Conservation (phyloP, 352 stramenopile species). For the Phytophthora constricta region DNA sequence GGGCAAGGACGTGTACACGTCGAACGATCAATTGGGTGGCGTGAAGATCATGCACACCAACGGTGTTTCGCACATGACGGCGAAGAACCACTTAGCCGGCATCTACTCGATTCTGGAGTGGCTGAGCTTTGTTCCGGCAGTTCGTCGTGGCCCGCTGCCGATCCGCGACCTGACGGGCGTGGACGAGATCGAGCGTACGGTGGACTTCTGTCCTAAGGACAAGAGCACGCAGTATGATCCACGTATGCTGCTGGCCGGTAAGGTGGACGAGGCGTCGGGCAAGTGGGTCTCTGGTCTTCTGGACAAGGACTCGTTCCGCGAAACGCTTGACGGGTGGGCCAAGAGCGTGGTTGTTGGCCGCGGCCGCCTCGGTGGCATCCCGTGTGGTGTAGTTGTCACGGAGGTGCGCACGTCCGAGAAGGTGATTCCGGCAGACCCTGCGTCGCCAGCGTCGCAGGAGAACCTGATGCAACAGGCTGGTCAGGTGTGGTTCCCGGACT, state of each 20-base stretch:
- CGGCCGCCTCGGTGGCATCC: constrained; percentile 97
- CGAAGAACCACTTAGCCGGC: constrained; percentile 97
- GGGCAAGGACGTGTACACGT: constrained; percentile 99
- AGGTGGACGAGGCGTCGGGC: constrained; percentile 75
- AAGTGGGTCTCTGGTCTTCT: constrained; percentile 96
- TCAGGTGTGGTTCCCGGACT: constrained; percentile 99
- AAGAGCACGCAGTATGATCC: constrained; percentile 96
- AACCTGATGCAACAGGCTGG: constrained; percentile 97
- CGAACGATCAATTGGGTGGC: constrained; percentile 99
- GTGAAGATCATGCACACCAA: constrained; percentile 99
- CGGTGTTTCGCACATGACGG: constrained; percentile 98
- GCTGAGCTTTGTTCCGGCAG: constrained; percentile 98
- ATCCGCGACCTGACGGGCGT: constrained; percentile 84
- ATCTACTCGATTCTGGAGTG: constrained; percentile 97
- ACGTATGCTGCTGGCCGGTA: constrained; percentile 92
- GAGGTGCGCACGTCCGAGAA: constrained; percentile 98
- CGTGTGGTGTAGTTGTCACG: constrained; percentile 98
- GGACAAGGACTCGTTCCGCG: constrained; percentile 98
- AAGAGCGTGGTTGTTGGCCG: constrained; percentile 99
- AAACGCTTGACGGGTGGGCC: constrained; percentile 98
- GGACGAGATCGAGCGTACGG: constrained; percentile 88
- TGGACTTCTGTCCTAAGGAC: constrained; percentile 93
- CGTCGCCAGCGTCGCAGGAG: constrained; percentile 96
- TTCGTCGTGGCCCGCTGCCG: constrained; percentile 76
- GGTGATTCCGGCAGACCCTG: constrained; percentile 97